Percentiles rank a stretch among this genome's conserved stretches.
phyloP scores from a whole-genome alignment of 495 filamentous ascomycete species.

The Coniosporium apollinis region DNA sequence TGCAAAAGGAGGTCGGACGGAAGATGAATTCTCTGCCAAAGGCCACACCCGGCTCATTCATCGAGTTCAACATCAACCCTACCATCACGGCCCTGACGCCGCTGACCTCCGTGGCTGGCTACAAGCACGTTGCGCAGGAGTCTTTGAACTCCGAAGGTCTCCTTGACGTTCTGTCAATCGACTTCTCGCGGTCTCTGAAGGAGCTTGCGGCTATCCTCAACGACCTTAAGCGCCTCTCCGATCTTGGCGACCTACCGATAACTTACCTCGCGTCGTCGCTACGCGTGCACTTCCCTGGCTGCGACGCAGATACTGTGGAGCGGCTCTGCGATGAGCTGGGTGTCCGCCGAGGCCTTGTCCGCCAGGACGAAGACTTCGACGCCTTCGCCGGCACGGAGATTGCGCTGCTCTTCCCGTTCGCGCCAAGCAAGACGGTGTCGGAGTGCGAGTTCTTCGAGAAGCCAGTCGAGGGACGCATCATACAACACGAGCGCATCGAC shows the following conservation, averaged over 20 bases:
- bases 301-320: slow-evolving; percentile 71
- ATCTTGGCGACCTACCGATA: slow-evolving; percentile 71
- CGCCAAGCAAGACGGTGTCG: slow-evolving; percentile 35
- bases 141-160: slow-evolving; percentile 65
- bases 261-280: slow-evolving; percentile 47
- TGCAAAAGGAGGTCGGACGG: slow-evolving; percentile 52
- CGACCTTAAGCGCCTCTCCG: slow-evolving; percentile 60
- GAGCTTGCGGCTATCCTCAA: slow-evolving; percentile 64
- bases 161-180: slow-evolving; percentile 64
- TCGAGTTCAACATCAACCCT: slow-evolving; percentile 78
- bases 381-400: slow-evolving; percentile 32
- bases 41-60: slow-evolving; percentile 50
- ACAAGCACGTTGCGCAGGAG: slow-evolving; percentile 12
- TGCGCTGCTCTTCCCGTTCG: slow-evolving; percentile 73
- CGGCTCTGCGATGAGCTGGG: slow-evolving; percentile 74
- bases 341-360: slow-evolving; percentile 54
- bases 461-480: slow-evolving; percentile 4
- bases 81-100: slow-evolving; percentile 69
- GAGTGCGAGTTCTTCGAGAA: slow-evolving; percentile 20
- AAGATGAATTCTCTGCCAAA: slow-evolving; percentile 39
- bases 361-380: slow-evolving; percentile 49
- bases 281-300: slow-evolving; percentile 77
- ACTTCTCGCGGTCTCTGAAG: slow-evolving; percentile 76
- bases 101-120: slow-evolving; percentile 27
- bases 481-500: slow-evolving; percentile 23